Evolutionary conservation across 2,329 filamentous ascomycete species (phyloP), one percentile per base, ranked within the genome.

Genomic region (Calonectria pseudoreteaudii): DNA sequence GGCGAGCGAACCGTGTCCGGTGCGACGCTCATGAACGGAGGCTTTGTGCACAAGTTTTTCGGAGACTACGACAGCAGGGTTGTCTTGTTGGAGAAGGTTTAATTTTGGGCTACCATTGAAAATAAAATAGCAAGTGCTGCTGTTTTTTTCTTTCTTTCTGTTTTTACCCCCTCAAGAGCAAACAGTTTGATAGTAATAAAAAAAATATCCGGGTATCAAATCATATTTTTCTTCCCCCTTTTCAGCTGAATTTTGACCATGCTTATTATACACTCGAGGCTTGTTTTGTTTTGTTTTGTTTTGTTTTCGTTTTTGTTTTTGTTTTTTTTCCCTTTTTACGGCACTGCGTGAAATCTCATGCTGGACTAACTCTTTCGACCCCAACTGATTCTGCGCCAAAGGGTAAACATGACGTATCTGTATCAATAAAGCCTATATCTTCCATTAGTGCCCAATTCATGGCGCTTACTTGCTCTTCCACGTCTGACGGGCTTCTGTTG

Each of bases 1-100:
- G 90, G 88, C 0, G 87, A 89, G 36, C 84, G 82, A 31, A 88
- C 86, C 9, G 89, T 89, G 74, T 90, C 88, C 0, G 92, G 91
- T 0, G 86, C 87, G 13, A 92, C 90, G 10, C 84, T 93, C 78
- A 92, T 93, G 90, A 93, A 91, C 75, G 85, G 86, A 1, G 92
- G 91, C 0, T 78, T 93, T 47, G 90, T 92, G 81, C 85, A 88
- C 80, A 76, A 82, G 6, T 89, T 91, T 75, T 77, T 83, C 0
- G 84, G 82, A 0, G 91, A 92, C 76, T 92, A 91, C 75, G 86
- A 90, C 75, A 93, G 91, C 76, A 86, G 86, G 76, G 83, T 93
- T 36, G 85, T 93, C 8, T 86, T 90, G 67, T 77, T 93, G 70
- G 85, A 91, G 75, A 91, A 76, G 76, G 16, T 62, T 23, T 62